Percentiles rank a stretch among this genome's conserved stretches.
Evolutionary conservation across 148 eudicot species (phyloP).

Genomic region (Agrostemma githago): DNA sequence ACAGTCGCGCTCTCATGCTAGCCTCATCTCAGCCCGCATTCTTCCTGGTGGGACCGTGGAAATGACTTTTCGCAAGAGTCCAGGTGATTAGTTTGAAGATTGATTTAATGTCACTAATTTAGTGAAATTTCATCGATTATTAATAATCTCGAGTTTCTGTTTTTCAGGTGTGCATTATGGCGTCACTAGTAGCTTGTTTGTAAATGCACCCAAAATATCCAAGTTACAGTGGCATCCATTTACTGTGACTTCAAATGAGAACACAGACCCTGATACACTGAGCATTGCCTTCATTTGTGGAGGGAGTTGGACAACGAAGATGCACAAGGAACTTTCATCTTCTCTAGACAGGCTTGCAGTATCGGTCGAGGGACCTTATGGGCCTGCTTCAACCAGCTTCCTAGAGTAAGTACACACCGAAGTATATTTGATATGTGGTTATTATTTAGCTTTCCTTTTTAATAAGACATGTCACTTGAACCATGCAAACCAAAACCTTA

Average conservation of each 20-base stretch:
- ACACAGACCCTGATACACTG: conserved; percentile 45
- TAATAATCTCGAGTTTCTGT: background rate
- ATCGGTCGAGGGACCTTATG: conserved; percentile 48
- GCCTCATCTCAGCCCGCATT: conserved; percentile 43
- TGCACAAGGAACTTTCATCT: conserved; percentile 32
- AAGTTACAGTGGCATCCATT: conserved; percentile 81
- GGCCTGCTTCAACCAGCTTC: conserved; percentile 38
- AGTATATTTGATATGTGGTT: background rate
- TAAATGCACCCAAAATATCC: conserved; percentile 60
- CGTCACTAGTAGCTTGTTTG: conserved; percentile 59
- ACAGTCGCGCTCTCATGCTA: conserved; percentile 39
- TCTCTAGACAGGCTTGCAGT: conserved; percentile 31
- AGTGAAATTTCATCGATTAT: background rate
- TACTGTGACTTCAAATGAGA: conserved; percentile 46
- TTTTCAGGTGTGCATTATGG: conserved; percentile 44
- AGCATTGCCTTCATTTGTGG: conserved; percentile 41
- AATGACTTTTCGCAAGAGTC: conserved; percentile 47
- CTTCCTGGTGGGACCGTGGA: conserved; percentile 47
- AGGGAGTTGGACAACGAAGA: conserved; percentile 44
- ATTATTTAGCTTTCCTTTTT: background rate
- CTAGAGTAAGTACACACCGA: conserved; percentile 21
- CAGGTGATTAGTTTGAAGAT: conserved; percentile 26
- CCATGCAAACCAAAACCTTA: too few relatives aligned
- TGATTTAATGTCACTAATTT: background rate
- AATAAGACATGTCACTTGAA: too few relatives aligned